Evolutionary conservation across 371 early-diverging fungal genomes (phyloP), one percentile per base, ranked within the genome.

Genomic region (Conidiobolus incongruus): DNA sequence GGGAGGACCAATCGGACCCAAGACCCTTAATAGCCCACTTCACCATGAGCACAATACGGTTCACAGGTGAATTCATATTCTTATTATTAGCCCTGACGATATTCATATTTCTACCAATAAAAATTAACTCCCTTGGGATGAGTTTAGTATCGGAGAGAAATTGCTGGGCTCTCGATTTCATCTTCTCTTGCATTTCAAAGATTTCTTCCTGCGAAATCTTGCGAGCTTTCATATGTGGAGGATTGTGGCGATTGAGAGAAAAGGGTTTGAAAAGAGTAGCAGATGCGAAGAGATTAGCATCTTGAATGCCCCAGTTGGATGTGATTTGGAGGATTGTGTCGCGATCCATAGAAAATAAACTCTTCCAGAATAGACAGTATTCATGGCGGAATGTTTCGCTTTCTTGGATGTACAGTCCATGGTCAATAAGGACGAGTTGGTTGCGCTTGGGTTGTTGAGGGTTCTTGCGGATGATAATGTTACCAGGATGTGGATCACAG

Each of bases 401-500:
- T 49, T 75, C 77, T 45, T 74, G 68, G 28, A 88, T 72, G 48
- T 88, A 92, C 13, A 92, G 66, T 1, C 93, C 93, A 56, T 92
- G 93, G 46, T 92, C 91, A 38, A 92, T 66, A n/a, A 90, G 56
- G 0, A 89, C 72, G 20, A 81, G 50, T 51, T 79, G 61, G 37
- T 58, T 55, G n/a, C n/a, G n/a, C 5, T 48, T 58, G 20, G 59
- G 57, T 5, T 68, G 52, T 0, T 44, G 44, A 0, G 89, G 86
- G 42, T 78, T 63, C 31, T 56, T 55, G n/a, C 89, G 66, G 0
- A 90, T 68, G 0, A 90, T 57, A 16, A 89, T 65, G 56, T 90
- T 92, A 4, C 89, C 91, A 1, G 83, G 81, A 48, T 86, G 83
- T 8, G 87, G 85, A 48, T 84, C 84, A 55, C 86, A 72, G 56